Base-by-base conservation (phyloP, 164 flowering plant species). In the Berberis vulgaris region DNA sequence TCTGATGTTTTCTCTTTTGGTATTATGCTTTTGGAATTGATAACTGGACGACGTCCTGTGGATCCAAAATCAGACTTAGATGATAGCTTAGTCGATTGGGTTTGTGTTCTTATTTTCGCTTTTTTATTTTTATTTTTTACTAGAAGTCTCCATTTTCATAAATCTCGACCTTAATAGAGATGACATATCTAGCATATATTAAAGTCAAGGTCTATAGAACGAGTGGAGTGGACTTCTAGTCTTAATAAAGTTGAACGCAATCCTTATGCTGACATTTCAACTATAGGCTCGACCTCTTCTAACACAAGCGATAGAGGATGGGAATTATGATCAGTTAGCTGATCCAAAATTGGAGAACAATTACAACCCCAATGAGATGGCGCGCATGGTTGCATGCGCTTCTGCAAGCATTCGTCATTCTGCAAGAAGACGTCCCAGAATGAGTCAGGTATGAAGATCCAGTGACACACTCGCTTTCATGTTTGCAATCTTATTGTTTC, bases 1-100 rank as follows among this genome's bases (percentile, higher is more conserved):
- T 88, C 96, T 8, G 96, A 86, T 75, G 96, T 89, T 58, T 89
- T 82, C 81, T 89, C 96, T 47, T 89, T 65, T 57, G 96, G 96
- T 44, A 83, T 89, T 59, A 84, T 89, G 93, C 80, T 89, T 7
- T 67, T 89, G 66, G 96, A 89, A 52, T 72, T 89, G 54, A 78
- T 89, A 52, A 87, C 96, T 11, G 96, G 96, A 26, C 64, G 72
- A 11, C 61, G 72, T 45, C 94, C 96, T 1, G 83, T 89, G 3
- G 94, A 89, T 69, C 70, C 73, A 7, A 72, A 59, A 57, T 54
- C 55, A 6, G 58, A 58, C 57, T 79, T 77, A 83, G 95, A 86
- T 50, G 91, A 85, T 45, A 86, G 88, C 67, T 75, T 89, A 60
- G 91, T 87, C 6, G 93, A 86, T 54, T 89, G 96, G 96, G 96